Evolutionary conservation across 2,329 filamentous ascomycete genomes (phyloP).

Genomic region (Geosmithia putterillii): DNA sequence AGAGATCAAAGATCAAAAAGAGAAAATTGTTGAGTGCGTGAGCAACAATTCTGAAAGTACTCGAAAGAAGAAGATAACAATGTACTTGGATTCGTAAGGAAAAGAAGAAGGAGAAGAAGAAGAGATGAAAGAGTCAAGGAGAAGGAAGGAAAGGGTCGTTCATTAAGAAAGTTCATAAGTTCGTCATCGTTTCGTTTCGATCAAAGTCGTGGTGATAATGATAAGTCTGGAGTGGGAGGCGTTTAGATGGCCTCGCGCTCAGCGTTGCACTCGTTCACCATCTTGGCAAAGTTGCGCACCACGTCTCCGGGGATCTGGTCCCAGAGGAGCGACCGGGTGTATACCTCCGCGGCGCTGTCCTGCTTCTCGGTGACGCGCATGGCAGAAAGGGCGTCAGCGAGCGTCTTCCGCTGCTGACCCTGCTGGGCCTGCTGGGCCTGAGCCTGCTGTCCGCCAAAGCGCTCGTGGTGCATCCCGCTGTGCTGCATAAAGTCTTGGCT

Average conservation of each 20-base stretch:
- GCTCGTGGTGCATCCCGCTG: slow-evolving; percentile 26
- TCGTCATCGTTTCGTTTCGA: too few relatives aligned
- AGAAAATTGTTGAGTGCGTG: slow-evolving; percentile 28
- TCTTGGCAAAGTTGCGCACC: slow-evolving; percentile 82
- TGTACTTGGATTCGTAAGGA: slow-evolving; percentile 6
- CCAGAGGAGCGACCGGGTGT: slow-evolving; percentile 86
- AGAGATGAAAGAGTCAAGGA: background rate
- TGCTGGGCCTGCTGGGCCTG: too few relatives aligned
- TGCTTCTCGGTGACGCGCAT: slow-evolving; percentile 58
- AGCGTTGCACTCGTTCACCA: slow-evolving; percentile 63
- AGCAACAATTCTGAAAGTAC: slow-evolving; percentile 37
- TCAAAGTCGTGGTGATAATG: too few relatives aligned
- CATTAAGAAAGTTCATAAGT: too few relatives aligned
- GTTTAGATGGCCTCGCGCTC: slow-evolving; percentile 10
- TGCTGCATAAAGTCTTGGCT: slow-evolving; percentile 56
- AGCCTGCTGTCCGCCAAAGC: slow-evolving; percentile 22
- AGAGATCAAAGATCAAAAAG: slow-evolving; percentile 12
- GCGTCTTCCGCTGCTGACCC: slow-evolving; percentile 57
- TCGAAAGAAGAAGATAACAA: slow-evolving; percentile 9
- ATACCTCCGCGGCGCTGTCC: slow-evolving; percentile 67
- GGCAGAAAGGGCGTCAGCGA: slow-evolving; percentile 67
- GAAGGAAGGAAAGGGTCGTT: too few relatives aligned
- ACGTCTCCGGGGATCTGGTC: slow-evolving; percentile 88
- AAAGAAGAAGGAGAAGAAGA: slow-evolving; percentile 8
- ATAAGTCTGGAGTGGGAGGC: too few relatives aligned